Evolutionary conservation across 1,284 basidiomycete species (phyloP).

Genomic region (Cutaneotrichosporon sp.): DNA sequence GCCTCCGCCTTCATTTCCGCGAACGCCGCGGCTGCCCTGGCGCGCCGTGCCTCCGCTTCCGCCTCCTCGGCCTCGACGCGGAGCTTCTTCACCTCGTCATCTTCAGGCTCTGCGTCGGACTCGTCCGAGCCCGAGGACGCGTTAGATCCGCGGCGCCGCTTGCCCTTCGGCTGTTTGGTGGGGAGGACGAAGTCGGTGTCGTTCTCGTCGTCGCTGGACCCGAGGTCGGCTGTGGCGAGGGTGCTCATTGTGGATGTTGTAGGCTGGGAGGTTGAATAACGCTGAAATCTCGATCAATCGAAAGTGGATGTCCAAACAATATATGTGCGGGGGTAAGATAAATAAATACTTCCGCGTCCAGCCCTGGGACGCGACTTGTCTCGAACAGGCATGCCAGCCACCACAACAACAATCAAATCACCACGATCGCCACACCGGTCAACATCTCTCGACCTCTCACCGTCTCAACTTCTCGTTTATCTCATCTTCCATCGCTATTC

Average conservation of each 20-base stretch:
- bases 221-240: constrained; percentile 35
- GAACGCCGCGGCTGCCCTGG: constrained; percentile 15
- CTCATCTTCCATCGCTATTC: constrained; percentile 1
- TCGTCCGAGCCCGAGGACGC: constrained; percentile 14
- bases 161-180: constrained; percentile 13
- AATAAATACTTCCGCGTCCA: neutral
- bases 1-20: constrained; percentile 12
- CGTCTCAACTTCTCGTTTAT: neutral
- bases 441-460: no score
- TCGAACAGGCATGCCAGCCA: no score
- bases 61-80: constrained; percentile 3
- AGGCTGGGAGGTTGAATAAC: neutral
- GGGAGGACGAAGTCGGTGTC: constrained; percentile 36
- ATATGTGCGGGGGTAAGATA: neutral
- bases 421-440: no score
- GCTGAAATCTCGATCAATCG: neutral
- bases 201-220: constrained; percentile 30
- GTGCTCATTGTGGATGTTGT: constrained; percentile 31
- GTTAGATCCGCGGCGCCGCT: constrained; percentile 13
- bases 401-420: no score
- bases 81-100: constrained; percentile 5
- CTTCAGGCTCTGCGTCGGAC: constrained; percentile 6
- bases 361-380: no score
- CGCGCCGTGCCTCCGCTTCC: constrained; percentile 5
- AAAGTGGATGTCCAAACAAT: neutral